Percentiles rank a stretch among this genome's conserved stretches.
Conservation (phyloP, 2,329 filamentous ascomycete species). For the Diplodia scrobiculata region DNA sequence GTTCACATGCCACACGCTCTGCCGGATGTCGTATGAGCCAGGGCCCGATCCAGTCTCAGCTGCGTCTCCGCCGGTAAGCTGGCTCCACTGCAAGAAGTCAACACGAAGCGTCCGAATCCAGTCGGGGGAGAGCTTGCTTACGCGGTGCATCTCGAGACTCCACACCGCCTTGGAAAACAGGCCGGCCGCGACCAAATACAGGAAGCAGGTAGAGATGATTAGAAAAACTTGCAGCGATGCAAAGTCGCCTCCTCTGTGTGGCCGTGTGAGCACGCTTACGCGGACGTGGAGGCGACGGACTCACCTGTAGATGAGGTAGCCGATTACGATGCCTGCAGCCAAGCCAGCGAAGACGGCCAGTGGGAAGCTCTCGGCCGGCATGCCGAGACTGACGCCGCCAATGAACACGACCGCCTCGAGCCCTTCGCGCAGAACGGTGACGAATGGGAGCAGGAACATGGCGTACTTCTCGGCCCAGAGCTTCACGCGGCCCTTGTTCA, state of each 20-base stretch:
- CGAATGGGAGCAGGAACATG: slow-evolving; percentile 83
- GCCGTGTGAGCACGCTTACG: not conserved
- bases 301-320: slow-evolving; percentile 77
- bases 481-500: slow-evolving; percentile 56
- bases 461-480: slow-evolving; percentile 73
- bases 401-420: slow-evolving; percentile 86
- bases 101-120: slow-evolving; percentile 20
- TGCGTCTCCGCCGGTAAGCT: slow-evolving; percentile 63
- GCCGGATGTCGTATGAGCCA: slow-evolving; percentile 76
- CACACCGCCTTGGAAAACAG: slow-evolving; percentile 77
- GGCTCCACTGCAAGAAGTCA: slow-evolving; percentile 58
- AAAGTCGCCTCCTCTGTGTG: slow-evolving; percentile 60
- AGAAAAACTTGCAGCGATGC: slow-evolving; percentile 73
- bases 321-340: slow-evolving; percentile 65
- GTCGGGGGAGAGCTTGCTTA: slow-evolving; percentile 32
- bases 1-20: slow-evolving; percentile 82
- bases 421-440: slow-evolving; percentile 84
- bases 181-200: slow-evolving; percentile 82
- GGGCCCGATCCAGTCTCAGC: slow-evolving; percentile 66
- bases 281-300: slow-evolving; percentile 35
- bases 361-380: slow-evolving; percentile 75
- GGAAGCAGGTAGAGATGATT: slow-evolving; percentile 76
- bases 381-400: slow-evolving; percentile 75
- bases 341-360: slow-evolving; percentile 74
- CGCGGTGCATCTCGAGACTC: slow-evolving; percentile 67